Evolutionary conservation across 495 filamentous ascomycete genomes (phyloP), one percentile per base, ranked within the genome.

Genomic region (Amniculicola lignicola): DNA sequence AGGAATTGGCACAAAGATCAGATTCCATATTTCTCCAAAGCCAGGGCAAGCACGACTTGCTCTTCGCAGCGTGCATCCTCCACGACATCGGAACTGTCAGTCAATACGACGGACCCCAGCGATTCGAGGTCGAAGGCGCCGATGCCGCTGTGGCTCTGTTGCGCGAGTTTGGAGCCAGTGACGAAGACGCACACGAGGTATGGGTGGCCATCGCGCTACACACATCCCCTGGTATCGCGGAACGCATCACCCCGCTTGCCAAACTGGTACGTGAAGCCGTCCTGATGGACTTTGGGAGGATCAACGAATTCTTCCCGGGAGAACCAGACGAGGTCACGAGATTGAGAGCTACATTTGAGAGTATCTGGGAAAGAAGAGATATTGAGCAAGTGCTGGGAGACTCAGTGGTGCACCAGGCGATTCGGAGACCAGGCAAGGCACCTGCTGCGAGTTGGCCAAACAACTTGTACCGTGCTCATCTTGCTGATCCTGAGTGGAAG

Each of bases 161-260:
- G 11, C 51, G 57, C 0, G 0, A 35, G 2, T 64, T 71, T 22
- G 62, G 57, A 2, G 29, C 66, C 2, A 29, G 42, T n/a, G 70
- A 71, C 19, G 47, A 51, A 2, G 61, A 69, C 29, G 59, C 64
- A 2, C 67, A 70, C 7, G 72, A 75, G 15, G 70, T 72, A 4
- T 79, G 76, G 75, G 46, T 73, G 14, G 75, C 74, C 16, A 72
- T 78, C 50, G 62, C 71, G 16, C 33, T 76, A 37, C 76, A 79
- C 46, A 76, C 74, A 0, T 70, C 58, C 14, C 69, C 72, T 0
- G 69, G 69, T 0, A 74, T 79, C 38, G 72, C 74, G 18, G 74
- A 79, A 62, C 65, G 74, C 4, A 68, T 77, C 11, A 65, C 63
- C 27, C 59, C 69, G 21, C 61, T 70, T 2, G 63, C 67, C 0